These are phyloP conservation scores for Mariannaea elegans DNA, from an alignment of 2,329 filamentous ascomycete genomes.

Conservation along the genomic window DNA sequence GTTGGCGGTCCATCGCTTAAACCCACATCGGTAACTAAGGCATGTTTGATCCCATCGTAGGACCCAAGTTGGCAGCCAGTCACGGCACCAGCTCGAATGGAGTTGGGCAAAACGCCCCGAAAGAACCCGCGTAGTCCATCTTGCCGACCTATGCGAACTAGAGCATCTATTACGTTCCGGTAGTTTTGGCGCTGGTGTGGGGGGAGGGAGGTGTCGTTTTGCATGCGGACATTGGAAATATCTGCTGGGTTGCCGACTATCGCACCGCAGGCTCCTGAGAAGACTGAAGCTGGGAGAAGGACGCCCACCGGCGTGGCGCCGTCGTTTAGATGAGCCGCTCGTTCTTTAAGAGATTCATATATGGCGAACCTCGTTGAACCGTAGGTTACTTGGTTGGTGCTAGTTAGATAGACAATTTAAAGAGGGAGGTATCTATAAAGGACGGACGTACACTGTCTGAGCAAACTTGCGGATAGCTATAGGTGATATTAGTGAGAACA, in stretches of 20 bases:
- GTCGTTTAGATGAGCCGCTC: not conserved
- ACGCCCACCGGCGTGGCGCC: not conserved
- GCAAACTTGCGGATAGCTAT: slow-evolving; percentile 19
- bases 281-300: slow-evolving; percentile 16
- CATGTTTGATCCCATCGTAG: slow-evolving; percentile 23
- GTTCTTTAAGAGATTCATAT: slow-evolving; percentile 23
- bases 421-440: not conserved
- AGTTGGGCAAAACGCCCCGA: slow-evolving; percentile 19
- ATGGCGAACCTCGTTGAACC: slow-evolving; percentile 26
- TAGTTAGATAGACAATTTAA: not conserved
- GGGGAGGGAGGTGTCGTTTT: slow-evolving; percentile 20
- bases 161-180: slow-evolving; percentile 19
- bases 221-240: slow-evolving; percentile 27
- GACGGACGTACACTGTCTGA: slow-evolving; percentile 15
- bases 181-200: slow-evolving; percentile 21
- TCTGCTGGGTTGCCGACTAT: slow-evolving; percentile 20
- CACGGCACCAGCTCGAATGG: slow-evolving; percentile 16
- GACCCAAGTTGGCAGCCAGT: slow-evolving; percentile 20
- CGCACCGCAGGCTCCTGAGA: slow-evolving; percentile 17
- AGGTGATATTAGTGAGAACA: not conserved
- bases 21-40: not conserved
- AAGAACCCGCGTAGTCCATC: slow-evolving; percentile 18
- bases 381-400: slow-evolving; percentile 16
- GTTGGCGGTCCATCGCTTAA: slow-evolving; percentile 10
- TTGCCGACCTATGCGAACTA: slow-evolving; percentile 16